A percentile compares a stretch with the other conserved stretches of the same genome.
These are phyloP conservation scores for Apophysomyces variabilis DNA, from an alignment of 371 early-diverging fungal species.

Conservation along the genomic window DNA sequence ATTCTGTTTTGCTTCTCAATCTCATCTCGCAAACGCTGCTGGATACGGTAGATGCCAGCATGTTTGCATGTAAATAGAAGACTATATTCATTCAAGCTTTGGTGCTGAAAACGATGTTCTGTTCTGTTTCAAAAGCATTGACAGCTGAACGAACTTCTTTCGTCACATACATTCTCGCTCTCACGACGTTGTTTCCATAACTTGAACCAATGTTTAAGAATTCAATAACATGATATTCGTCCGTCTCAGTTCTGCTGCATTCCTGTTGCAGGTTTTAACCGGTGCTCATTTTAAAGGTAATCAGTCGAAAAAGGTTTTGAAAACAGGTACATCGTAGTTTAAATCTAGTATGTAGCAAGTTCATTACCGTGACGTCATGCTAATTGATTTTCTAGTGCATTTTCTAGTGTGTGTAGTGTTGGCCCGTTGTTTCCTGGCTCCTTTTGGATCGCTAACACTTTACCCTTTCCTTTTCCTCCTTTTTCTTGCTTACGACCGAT, in stretches of 20 bases:
- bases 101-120: not conserved
- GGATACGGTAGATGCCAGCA: not conserved
- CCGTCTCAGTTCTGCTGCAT: not conserved
- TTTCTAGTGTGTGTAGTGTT: not conserved
- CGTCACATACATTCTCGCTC: not conserved
- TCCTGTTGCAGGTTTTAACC: not conserved
- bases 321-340: too few relatives aligned
- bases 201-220: not conserved
- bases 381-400: too few relatives aligned
- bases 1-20: not conserved
- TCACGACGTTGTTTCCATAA: not conserved
- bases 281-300: not conserved
- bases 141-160: not conserved
- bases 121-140: not conserved
- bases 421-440: not conserved
- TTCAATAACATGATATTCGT: not conserved
- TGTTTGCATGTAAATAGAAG: too few relatives aligned
- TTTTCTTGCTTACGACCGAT: not conserved
- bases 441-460: slow-evolving; percentile 4
- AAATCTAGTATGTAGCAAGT: too few relatives aligned
- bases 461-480: not conserved
- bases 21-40: not conserved
- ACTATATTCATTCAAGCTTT: not conserved
- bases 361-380: too few relatives aligned
- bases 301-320: too few relatives aligned